phyloP scores from a whole-genome alignment of 495 filamentous ascomycete species.

The Jackrogersella multiformis region DNA sequence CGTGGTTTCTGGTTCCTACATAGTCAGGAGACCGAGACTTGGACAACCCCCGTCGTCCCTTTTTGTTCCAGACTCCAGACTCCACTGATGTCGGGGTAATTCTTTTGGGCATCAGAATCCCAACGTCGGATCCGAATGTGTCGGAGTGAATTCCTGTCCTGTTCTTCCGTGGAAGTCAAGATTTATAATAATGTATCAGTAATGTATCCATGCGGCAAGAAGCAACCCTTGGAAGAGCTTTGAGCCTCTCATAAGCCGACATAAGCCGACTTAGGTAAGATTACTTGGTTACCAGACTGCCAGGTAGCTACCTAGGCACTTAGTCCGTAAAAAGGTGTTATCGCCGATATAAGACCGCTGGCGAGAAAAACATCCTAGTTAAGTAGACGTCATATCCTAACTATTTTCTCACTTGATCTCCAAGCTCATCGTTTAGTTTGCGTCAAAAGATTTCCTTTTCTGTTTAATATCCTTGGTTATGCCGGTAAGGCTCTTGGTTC shows the following conservation, averaged over 20 bases:
- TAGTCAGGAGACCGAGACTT: conserved; percentile 7
- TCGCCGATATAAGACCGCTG: conserved; percentile 42
- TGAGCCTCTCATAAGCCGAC: no score
- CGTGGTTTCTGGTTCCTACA: conserved; percentile 7
- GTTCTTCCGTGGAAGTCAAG: not conserved
- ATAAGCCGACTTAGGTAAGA: no score
- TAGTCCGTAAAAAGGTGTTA: conserved; percentile 1
- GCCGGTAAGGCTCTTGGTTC: conserved; percentile 8
- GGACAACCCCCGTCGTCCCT: not conserved
- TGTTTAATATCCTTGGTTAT: conserved; percentile 17
- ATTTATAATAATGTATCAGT: not conserved
- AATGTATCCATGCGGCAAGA: no score
- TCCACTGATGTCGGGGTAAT: not conserved
- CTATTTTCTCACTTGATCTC: conserved; percentile 17
- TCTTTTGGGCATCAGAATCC: no score
- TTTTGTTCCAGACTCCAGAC: not conserved
- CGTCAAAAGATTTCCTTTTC: conserved; percentile 32
- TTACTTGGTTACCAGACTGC: no score
- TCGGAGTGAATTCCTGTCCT: not conserved
- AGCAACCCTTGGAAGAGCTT: no score
- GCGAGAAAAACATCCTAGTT: conserved; percentile 9
- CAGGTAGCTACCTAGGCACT: no score
- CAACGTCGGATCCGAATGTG: not conserved
- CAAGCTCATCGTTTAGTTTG: conserved; percentile 25
- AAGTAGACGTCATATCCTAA: conserved; percentile 36